phyloP scores from a whole-genome alignment of 495 filamentous ascomycete species.

The Poronia punctata region DNA sequence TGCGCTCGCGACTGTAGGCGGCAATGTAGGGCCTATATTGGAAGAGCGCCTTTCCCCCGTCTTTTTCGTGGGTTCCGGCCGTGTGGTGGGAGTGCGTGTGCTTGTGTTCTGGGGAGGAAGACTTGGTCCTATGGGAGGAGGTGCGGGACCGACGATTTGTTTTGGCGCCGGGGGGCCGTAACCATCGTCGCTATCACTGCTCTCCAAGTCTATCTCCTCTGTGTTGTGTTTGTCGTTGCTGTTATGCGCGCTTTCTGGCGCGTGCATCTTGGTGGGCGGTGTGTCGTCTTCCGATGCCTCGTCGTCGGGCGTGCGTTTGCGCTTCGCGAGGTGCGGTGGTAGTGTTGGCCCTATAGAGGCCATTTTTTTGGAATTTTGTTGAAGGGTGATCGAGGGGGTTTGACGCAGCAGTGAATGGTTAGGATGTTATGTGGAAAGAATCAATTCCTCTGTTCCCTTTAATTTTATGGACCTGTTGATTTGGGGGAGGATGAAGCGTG shows the following conservation, averaged over 20 bases:
- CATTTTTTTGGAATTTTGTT: no score
- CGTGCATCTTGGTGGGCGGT: conserved; percentile 32
- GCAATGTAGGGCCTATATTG: conserved; percentile 32
- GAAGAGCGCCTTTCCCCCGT: conserved; percentile 12
- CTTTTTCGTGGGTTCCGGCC: conserved; percentile 6
- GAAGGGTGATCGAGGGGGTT: no score
- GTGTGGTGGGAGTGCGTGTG: conserved; percentile 15
- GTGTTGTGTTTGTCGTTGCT: conserved; percentile 33
- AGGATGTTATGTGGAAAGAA: no score
- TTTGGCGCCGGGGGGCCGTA: conserved; percentile 29
- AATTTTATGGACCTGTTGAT: no score
- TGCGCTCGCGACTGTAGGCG: no score
- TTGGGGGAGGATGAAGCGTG: no score
- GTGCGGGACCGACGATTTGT: background rate
- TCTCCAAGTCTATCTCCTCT: conserved; percentile 30
- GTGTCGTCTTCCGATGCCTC: conserved; percentile 20
- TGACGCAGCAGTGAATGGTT: no score
- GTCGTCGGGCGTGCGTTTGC: conserved; percentile 44
- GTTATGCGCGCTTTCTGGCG: conserved; percentile 19
- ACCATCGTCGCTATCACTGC: conserved; percentile 26
- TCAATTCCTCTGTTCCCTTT: no score
- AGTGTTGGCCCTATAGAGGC: conserved; percentile 44
- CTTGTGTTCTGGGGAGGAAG: conserved; percentile 18
- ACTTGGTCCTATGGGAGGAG: conserved; percentile 11
- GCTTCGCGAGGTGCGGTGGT: conserved; percentile 45